These are phyloP conservation scores for Venturiaceae sp. DNA, from an alignment of 2,329 filamentous ascomycete species.

Conservation along the genomic window DNA sequence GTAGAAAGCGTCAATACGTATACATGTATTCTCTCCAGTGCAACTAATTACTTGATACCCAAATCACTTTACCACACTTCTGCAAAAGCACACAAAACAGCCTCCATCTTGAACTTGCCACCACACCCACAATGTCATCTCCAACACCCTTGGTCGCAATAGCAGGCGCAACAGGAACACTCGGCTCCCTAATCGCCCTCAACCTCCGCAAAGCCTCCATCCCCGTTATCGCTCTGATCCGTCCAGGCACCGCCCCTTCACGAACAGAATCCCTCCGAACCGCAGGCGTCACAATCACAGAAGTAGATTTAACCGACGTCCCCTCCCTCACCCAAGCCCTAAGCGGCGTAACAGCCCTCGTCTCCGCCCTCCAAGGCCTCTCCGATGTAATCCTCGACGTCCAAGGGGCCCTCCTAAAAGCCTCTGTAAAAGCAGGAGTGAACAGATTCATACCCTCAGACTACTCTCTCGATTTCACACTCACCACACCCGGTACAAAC, in stretches of 20 bases:
- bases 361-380: not conserved
- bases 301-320: too few species aligned
- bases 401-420: not conserved
- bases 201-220: not conserved
- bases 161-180: not conserved
- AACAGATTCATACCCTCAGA: too few species aligned
- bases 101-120: too few species aligned
- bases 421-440: too few species aligned
- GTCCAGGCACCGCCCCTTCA: not conserved
- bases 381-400: not conserved
- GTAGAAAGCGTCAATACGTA: too few species aligned
- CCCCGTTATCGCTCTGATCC: not conserved
- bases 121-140: too few species aligned
- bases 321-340: not conserved
- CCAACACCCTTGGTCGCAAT: not conserved
- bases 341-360: not conserved
- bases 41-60: too few species aligned
- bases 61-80: too few species aligned
- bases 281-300: not conserved
- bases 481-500: too few species aligned
- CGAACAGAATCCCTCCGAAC: not conserved
- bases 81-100: too few species aligned
- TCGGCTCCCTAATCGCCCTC: not conserved
- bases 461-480: too few species aligned
- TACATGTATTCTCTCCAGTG: too few species aligned